Base-by-base conservation (phyloP, 495 filamentous ascomycete genomes). In the Parachaetomium inaequale region DNA sequence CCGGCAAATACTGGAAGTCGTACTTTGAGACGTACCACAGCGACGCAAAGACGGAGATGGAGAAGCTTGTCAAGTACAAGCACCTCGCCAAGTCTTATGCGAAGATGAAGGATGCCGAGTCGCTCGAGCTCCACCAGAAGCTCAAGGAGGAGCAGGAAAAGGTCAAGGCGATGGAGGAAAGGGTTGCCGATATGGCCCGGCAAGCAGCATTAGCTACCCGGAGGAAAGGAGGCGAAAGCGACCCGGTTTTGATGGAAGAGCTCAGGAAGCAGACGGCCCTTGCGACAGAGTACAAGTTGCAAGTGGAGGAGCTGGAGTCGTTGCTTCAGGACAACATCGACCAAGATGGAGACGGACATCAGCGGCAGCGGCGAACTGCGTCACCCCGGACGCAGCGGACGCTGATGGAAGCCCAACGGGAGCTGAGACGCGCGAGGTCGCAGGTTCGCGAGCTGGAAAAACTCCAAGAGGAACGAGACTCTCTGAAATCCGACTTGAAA, bases 1-100 rank as follows among this genome's bases (percentile, higher is more conserved):
- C 92, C 2, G 93, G 92, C 3, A 87, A 87, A 70, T 96, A 93
- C 74, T 98, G 94, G 94, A 98, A 98, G 72, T 82, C 85, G 11
- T 86, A 96, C 71, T 96, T 89, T 67, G 88, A 95, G 60, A 84
- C 81, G 59, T 93, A 97, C 69, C 86, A 93, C 51, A 79, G 82
- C 34, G 87, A 88, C 47, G 93, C 92, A n/a, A 83, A 87, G 68
- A 76, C 80, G 12, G 89, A 93, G 70, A 89, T 93, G 73, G 87
- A 87, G 70, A 88, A 84, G 61, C 82, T 94, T 59, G 81, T 91
- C 47, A 88, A 87, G 66, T 90, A 92, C 74, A 90, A 89, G 72
- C 86, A 88, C 25, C 79, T 90, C 54, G 92, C 93, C 11, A 96
- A 92, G 72, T 89, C 86, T 51, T 98, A 90, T 70, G 94, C 94